Percentiles rank a stretch among this genome's conserved stretches.
phyloP scores from a whole-genome alignment of 2,329 filamentous ascomycete species.

The Diaporthe helianthi region DNA sequence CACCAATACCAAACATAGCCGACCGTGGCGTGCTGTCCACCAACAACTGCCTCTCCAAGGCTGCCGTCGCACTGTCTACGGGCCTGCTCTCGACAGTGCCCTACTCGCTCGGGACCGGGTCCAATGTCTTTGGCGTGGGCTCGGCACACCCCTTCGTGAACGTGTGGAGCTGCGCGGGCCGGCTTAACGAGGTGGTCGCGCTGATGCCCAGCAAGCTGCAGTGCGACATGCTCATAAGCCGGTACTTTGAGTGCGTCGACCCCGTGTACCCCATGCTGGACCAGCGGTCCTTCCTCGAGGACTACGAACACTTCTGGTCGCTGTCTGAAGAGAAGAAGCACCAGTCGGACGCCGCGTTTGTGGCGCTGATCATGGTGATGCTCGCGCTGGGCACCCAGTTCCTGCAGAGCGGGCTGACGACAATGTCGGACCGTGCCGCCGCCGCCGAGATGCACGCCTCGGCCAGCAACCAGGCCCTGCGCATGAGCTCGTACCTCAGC shows the following conservation, averaged over 20 bases:
- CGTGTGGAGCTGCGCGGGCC: slow-evolving; percentile 83
- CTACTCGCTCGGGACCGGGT: slow-evolving; percentile 73
- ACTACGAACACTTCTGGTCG: slow-evolving; percentile 81
- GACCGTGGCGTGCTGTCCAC: slow-evolving; percentile 58
- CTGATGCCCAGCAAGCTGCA: slow-evolving; percentile 79
- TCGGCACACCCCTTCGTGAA: slow-evolving; percentile 82
- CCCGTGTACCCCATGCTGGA: slow-evolving; percentile 84
- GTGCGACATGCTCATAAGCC: slow-evolving; percentile 71
- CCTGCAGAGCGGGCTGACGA: slow-evolving; percentile 63
- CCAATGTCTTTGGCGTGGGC: slow-evolving; percentile 82
- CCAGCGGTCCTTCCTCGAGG: slow-evolving; percentile 75
- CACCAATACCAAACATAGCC: slow-evolving; percentile 61
- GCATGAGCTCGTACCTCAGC: slow-evolving; percentile 79
- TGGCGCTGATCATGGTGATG: slow-evolving; percentile 78
- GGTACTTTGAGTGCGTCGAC: slow-evolving; percentile 76
- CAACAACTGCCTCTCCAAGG: slow-evolving; percentile 52
- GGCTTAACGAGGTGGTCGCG: slow-evolving; percentile 75
- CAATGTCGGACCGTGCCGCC: slow-evolving; percentile 58
- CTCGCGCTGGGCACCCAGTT: slow-evolving; percentile 82
- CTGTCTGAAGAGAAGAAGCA: slow-evolving; percentile 64
- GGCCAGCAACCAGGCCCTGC: slow-evolving; percentile 77
- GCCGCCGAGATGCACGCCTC: slow-evolving; percentile 85
- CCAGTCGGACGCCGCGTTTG: slow-evolving; percentile 69
- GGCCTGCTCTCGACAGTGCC: slow-evolving; percentile 76
- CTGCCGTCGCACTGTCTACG: slow-evolving; percentile 62